Conservation (phyloP, 208 protist genomes). For the Acanthamoeba castellanii region DNA sequence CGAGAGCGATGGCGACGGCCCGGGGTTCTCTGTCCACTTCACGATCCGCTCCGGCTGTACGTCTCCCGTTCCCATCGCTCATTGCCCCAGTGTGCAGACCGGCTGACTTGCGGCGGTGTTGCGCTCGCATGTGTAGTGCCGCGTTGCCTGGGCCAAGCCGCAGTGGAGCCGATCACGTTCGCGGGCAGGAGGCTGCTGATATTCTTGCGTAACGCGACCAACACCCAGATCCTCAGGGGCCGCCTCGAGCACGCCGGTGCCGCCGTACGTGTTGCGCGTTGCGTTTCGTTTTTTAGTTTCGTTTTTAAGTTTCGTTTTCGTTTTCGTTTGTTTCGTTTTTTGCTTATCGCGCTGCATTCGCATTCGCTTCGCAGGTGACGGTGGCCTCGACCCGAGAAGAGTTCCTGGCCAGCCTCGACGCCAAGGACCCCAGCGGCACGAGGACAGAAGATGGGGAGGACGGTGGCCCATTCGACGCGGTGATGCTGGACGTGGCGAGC, state of each 20-base stretch:
- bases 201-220: not conserved
- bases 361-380: not conserved
- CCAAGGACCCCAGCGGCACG: not conserved
- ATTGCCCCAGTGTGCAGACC: not conserved
- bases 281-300: not conserved
- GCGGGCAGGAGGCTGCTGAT: not conserved
- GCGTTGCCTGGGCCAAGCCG: not conserved
- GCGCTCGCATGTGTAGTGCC: not conserved
- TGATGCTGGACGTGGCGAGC: not conserved
- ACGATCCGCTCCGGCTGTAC: not conserved
- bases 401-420: not conserved
- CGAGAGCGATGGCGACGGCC: not conserved
- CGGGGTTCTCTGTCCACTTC: slow-evolving; percentile 47
- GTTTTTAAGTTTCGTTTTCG: not conserved
- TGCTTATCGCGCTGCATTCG: not conserved
- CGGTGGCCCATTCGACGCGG: not conserved
- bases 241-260: not conserved
- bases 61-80: not conserved
- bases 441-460: not conserved
- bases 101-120: not conserved
- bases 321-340: not conserved
- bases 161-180: not conserved
- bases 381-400: not conserved
- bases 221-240: not conserved
- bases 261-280: not conserved